Evolutionary conservation across 768 basidiomycete genomes (phyloP), one percentile per base, ranked within the genome.

Genomic region (Mycena chlorophos): DNA sequence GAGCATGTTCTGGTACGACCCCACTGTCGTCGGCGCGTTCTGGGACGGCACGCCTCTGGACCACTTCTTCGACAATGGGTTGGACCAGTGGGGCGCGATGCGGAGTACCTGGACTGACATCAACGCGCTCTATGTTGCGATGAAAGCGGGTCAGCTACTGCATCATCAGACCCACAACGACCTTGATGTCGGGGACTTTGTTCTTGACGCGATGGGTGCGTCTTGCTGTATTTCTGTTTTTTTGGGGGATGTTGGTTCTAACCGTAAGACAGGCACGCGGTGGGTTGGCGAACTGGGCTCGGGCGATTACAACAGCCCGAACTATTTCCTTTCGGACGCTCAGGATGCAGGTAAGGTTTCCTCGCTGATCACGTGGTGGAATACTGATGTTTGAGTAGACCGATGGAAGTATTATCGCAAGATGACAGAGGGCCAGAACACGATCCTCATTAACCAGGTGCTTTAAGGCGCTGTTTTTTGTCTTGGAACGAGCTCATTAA

Each of bases 261-360:
- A n/a, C n/a, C n/a, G n/a, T n/a, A n/a, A n/a, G n/a, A n/a, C n/a
- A n/a, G n/a, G 96, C 52, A 83, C 86, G 30, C 89, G 96, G 45
- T 99, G 92, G 92, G 91, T 91, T 42, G 96, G 97, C 55, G 96
- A 98, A 65, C 83, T 94, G 31, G 97, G 97, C 4, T 91, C 88
- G 4, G 94, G 40, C 20, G 34, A n/a, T n/a, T n/a, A n/a, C n/a
- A n/a, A n/a, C n/a, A n/a, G n/a, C n/a, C n/a, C n/a, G n/a, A n/a
- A n/a, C n/a, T n/a, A n/a, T n/a, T n/a, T n/a, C n/a, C n/a, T n/a
- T n/a, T n/a, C n/a, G n/a, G n/a, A n/a, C n/a, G n/a, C n/a, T n/a
- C n/a, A n/a, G n/a, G n/a, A n/a, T n/a, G n/a, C n/a, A n/a, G n/a
- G n/a, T n/a, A n/a, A n/a, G n/a, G n/a, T n/a, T n/a, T n/a, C n/a